Evolutionary conservation across 495 filamentous ascomycete species (phyloP), one percentile per base, ranked within the genome.

Genomic region (Trichoderma parareesei): DNA sequence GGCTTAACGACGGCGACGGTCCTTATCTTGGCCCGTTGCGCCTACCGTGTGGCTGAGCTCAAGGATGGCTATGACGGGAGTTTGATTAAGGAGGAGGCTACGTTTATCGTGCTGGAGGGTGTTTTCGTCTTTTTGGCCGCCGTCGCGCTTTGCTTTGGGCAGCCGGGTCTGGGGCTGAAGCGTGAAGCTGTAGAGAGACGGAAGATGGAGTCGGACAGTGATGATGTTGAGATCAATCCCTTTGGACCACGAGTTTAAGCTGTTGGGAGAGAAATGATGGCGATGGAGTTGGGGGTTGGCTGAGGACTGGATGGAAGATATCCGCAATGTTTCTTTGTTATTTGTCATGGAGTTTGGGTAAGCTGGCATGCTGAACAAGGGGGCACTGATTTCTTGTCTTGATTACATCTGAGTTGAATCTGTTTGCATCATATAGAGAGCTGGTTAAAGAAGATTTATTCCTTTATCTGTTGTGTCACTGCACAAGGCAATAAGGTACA

Each of bases 41-140:
- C 64, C 9, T 84, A 80, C 66, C 72, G 81, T 27, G 74, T 83
- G 60, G 80, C 70, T n/a, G 81, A 84, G 71, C 69, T 78, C 69
- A 74, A 71, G 62, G 73, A 80, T 46, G 81, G 79, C 20, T 84
- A 79, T 65, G 43, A n/a, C 18, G 78, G 81, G 13, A 60, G 68
- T 27, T 64, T 80, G 64, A 74, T 83, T 10, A 65, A 73, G 42
- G 67, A 79, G 13, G 70, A 83, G 68, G 64, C 66, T 8, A 63
- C 80, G 59, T 84, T 83, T 65, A 78, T 82, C 65, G 75, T 65
- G 4, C 64, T 83, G 18, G 81, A 84, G 69, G 76, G 79, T 65
- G 77, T 81, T 71, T 78, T 65, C 27, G 44, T 65, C 11, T 20
- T 65, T 33, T 41, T 65, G 38, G 53, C 64, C 1, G 53, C 55